Percentiles rank a stretch among this genome's conserved stretches.
Evolutionary conservation across 176 grass and related monocot species (phyloP).

Genomic region (Typha latifolia): DNA sequence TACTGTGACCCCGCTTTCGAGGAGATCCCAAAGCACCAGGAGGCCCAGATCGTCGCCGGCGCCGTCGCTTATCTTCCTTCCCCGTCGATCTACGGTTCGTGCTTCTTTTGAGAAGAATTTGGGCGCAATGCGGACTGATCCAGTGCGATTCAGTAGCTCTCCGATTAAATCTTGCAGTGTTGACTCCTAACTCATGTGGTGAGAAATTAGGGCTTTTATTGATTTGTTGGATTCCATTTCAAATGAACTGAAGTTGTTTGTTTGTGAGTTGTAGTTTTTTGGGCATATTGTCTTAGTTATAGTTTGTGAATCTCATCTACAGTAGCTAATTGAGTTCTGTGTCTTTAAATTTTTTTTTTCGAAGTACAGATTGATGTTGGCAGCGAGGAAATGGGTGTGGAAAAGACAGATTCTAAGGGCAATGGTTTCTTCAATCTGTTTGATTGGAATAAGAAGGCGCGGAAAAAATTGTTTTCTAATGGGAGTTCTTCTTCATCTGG

Average conservation of each 20-base stretch:
- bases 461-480: slow-evolving; percentile 42
- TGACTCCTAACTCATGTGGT: not conserved
- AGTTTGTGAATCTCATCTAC: no score
- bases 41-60: not conserved
- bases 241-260: not conserved
- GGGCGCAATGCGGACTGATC: not conserved
- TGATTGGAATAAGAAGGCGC: slow-evolving; percentile 84
- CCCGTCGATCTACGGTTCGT: not conserved
- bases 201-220: not conserved
- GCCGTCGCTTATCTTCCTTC: not conserved
- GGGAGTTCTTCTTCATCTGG: slow-evolving; percentile 13
- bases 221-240: not conserved
- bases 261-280: not conserved
- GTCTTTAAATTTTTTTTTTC: not conserved
- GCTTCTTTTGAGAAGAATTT: not conserved
- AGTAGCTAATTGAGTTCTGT: not conserved
- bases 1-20: not conserved
- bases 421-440: slow-evolving; percentile 71
- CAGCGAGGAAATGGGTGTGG: slow-evolving; percentile 47
- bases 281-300: no score
- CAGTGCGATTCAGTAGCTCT: not conserved
- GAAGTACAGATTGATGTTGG: not conserved
- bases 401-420: slow-evolving; percentile 54
- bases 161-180: not conserved
- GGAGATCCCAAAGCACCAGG: not conserved